Conservation (phyloP, 2,329 filamentous ascomycete genomes). For the Venturia effusa region DNA sequence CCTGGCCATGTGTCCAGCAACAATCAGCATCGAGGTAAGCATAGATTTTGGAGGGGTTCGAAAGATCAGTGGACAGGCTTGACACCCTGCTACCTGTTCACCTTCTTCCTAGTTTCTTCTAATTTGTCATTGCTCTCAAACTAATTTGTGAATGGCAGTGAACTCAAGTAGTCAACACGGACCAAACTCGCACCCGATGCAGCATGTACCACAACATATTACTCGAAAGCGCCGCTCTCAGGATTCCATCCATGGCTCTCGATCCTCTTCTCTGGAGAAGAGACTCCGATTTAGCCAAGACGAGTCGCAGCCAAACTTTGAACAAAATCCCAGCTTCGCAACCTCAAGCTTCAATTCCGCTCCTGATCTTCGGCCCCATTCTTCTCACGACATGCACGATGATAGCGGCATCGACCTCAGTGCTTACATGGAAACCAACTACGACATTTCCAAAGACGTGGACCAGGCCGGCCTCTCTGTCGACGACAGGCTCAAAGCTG, state of each 20-base stretch:
- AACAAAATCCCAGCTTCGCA: conserved; percentile 8
- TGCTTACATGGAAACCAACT: background rate
- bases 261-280: background rate
- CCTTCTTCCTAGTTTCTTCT: background rate
- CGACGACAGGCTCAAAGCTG: background rate
- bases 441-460: background rate
- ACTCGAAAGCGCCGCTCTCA: background rate
- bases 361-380: background rate
- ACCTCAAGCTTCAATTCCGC: conserved; percentile 8
- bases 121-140: background rate
- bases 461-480: background rate
- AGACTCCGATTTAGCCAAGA: background rate
- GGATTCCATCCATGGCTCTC: background rate
- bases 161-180: background rate
- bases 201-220: background rate
- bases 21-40: conserved; percentile 1
- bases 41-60: background rate
- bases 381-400: background rate
- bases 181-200: background rate
- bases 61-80: background rate
- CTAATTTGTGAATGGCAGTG: background rate
- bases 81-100: background rate
- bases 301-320: background rate
- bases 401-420: conserved; percentile 11
- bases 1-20: background rate